Evolutionary conservation across 2,329 filamentous ascomycete species (phyloP), one percentile per base, ranked within the genome.

Genomic region (Berkeleyomyces basicola): DNA sequence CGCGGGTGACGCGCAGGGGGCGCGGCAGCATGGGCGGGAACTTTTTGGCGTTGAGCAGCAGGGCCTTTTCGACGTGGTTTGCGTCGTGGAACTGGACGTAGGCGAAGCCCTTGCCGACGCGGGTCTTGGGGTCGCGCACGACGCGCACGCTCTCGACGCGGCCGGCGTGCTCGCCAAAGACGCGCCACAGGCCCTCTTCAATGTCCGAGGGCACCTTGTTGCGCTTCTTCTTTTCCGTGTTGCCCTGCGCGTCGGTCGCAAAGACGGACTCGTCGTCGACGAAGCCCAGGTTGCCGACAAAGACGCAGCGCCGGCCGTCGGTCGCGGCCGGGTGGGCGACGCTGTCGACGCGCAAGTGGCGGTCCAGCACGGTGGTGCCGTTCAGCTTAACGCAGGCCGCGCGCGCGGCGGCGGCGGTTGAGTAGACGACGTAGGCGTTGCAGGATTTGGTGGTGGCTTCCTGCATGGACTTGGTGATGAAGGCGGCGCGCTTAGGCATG

Each of bases 231-330:
- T 85, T 81, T 59, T 83, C 82, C 47, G 81, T 83, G 53, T 85
- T 80, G 59, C 82, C 85, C 47, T 83, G 83, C 42, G 84, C 79
- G 59, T 82, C 82, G 16, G 83, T 82, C 60, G 81, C 81, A 31
- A 87, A 74, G 59, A 86, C 78, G 46, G 82, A 87, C 74, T 96
- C 91, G 67, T 96, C 90, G 69, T 96, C 92, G 14, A 99, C 89
- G 69, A 99, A 99, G 59, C 90, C 90, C 1, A 99, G 80, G 70
- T 99, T 99, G 57, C 93, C 93, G 36, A 99, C 88, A 70, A 99
- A 99, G 14, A 99, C 85, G 72, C 93, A 99, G 62, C 91, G 87
- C 64, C 87, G 85, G 72, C 96, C 85, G 70, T 95, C 92, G 16
- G 85, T 83, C 47, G 85, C 82, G 11, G 87, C 80, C 0, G 93